phyloP scores from a whole-genome alignment of 768 basidiomycete genomes.

The Floccularia luteovirens region DNA sequence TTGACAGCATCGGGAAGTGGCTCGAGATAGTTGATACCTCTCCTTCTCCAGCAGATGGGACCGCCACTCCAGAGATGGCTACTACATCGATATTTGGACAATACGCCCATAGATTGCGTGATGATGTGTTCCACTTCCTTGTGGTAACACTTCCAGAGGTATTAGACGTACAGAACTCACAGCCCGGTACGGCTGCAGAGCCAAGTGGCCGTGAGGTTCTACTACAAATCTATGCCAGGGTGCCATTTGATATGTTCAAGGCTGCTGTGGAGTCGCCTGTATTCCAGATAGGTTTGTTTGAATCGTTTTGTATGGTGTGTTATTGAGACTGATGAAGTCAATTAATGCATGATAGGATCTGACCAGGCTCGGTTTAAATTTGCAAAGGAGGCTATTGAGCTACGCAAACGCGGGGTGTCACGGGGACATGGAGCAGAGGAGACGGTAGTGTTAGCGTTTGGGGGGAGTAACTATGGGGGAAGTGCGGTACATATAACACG shows the following conservation, averaged over 20 bases:
- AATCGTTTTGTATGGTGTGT: neutral
- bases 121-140: slow-evolving; percentile 75
- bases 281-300: slow-evolving; percentile 73
- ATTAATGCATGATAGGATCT: slow-evolving; percentile 37
- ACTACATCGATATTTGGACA: slow-evolving; percentile 62
- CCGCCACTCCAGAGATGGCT: slow-evolving; percentile 39
- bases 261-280: slow-evolving; percentile 69
- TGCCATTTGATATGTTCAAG: slow-evolving; percentile 88
- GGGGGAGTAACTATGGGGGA: slow-evolving; percentile 56
- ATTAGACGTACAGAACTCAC: slow-evolving; percentile 41
- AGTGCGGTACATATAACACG: slow-evolving; percentile 85
- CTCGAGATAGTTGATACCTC: slow-evolving; percentile 65
- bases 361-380: slow-evolving; percentile 89
- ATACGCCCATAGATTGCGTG: slow-evolving; percentile 68
- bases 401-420: slow-evolving; percentile 72
- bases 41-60: slow-evolving; percentile 35
- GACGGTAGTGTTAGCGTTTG: slow-evolving; percentile 89
- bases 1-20: slow-evolving; percentile 72
- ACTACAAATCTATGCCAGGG: slow-evolving; percentile 65
- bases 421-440: slow-evolving; percentile 72
- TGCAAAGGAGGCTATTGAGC: slow-evolving; percentile 82
- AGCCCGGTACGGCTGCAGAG: slow-evolving; percentile 29
- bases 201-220: slow-evolving; percentile 60
- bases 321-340: neutral
- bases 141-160: slow-evolving; percentile 65